A percentile compares a stretch with the other conserved stretches of the same genome.
phyloP scores from a whole-genome alignment of 257 asterid species.

The Scutellaria minor region DNA sequence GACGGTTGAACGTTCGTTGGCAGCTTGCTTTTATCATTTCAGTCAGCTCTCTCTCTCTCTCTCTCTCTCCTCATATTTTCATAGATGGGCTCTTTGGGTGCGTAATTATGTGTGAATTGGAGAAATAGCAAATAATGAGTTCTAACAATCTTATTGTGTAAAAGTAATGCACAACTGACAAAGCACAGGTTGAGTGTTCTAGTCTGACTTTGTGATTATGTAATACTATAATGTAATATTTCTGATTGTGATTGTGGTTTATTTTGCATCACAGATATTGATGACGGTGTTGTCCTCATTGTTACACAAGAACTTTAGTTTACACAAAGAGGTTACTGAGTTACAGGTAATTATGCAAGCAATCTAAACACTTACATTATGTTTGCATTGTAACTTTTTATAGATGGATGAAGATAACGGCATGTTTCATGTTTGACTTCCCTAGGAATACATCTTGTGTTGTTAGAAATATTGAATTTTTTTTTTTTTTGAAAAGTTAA shows the following conservation, averaged over 20 bases:
- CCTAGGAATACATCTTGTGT: not conserved
- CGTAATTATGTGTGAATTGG: not conserved
- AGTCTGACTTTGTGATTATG: not conserved
- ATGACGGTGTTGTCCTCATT: constrained; percentile 50
- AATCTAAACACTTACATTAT: not conserved
- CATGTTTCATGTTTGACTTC: constrained; percentile 23
- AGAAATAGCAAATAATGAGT: not conserved
- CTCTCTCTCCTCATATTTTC: not conserved
- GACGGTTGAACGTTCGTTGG: constrained; percentile 49
- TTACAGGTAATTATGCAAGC: constrained; percentile 61
- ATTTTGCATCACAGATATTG: constrained; percentile 59
- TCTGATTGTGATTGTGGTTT: constrained; percentile 9
- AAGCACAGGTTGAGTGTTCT: not conserved
- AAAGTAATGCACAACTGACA: not conserved
- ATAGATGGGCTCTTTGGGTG: not conserved
- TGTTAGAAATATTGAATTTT: too few relatives aligned
- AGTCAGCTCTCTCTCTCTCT: constrained; percentile 41
- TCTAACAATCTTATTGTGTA: constrained; percentile 1
- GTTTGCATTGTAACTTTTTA: not conserved
- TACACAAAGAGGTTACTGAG: constrained; percentile 53
- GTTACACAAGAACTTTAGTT: constrained; percentile 54
- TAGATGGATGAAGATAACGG: not conserved
- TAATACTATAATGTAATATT: constrained; percentile 8
- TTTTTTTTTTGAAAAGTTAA: too few relatives aligned
- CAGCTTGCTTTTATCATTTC: constrained; percentile 51